phyloP scores from a whole-genome alignment of 306 rosid species.

The Gynostemma pentaphyllum region DNA sequence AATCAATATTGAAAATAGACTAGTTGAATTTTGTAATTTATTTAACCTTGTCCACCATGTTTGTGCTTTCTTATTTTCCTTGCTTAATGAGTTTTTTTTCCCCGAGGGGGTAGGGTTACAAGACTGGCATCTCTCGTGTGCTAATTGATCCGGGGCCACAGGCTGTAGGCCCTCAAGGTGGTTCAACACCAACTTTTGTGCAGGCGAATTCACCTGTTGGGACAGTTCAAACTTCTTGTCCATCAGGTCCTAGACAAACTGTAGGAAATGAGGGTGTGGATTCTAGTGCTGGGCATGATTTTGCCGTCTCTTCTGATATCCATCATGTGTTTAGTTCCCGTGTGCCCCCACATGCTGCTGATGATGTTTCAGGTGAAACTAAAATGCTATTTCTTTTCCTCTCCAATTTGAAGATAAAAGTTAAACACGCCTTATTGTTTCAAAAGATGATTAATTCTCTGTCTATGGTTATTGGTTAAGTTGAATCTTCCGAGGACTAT shows the following conservation, averaged over 20 bases:
- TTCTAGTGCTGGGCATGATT: slow-evolving; percentile 21
- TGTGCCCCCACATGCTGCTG: slow-evolving; percentile 17
- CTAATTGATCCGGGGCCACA: slow-evolving; percentile 28
- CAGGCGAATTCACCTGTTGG: slow-evolving; percentile 26
- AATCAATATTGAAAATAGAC: background rate
- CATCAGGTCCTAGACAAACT: slow-evolving; percentile 26
- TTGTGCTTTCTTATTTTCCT: background rate
- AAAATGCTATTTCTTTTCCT: background rate
- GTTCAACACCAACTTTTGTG: slow-evolving; percentile 24
- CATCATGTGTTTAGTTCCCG: slow-evolving; percentile 26
- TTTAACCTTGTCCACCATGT: background rate
- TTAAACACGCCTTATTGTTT: background rate
- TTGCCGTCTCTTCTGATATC: slow-evolving; percentile 17
- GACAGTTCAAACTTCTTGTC: slow-evolving; percentile 27
- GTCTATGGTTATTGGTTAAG: background rate
- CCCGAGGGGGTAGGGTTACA: slow-evolving; percentile 39
- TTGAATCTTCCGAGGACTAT: background rate
- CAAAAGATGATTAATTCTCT: background rate
- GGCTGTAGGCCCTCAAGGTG: slow-evolving; percentile 31
- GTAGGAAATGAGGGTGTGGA: slow-evolving; percentile 33
- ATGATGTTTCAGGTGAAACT: slow-evolving; percentile 30
- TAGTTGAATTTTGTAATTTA: background rate
- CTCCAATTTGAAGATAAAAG: background rate
- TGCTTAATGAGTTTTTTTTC: background rate
- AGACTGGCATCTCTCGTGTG: slow-evolving; percentile 32